Base-by-base conservation (phyloP, 805 yeast species). In the Jamesozyma hellenica region DNA sequence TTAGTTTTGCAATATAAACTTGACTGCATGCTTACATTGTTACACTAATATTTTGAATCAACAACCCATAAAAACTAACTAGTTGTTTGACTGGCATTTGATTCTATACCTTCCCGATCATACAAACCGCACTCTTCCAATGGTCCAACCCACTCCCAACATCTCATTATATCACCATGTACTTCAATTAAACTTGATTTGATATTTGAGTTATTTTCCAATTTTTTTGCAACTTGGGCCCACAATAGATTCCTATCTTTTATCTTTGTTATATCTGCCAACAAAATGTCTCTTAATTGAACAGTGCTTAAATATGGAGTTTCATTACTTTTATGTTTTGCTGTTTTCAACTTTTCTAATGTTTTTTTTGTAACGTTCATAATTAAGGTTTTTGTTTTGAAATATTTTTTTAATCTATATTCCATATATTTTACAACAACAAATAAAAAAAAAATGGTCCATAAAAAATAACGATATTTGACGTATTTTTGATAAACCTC, bases 131-230 rank as follows among this genome's bases (percentile, higher is more conserved):
- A 6, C 4, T 29, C 32, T 14, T 46, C 45, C 10, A 48, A 12
- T 2, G 60, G 60, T 9, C 78, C 75, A 28, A 78, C 70, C 95
- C 95, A 87, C 54, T 85, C 86, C 85, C 94, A 83, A 28, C 84
- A 84, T 53, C 77, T 77, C 71, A 82, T 75, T 44, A 87, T 82
- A 48, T 87, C 96, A 14, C 96, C 96, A 52, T 81, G 82, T 23
- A 79, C 70, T 55, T 87, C 96, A 41, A 75, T 61, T 40, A 79
- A 69, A 29, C 74, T 68, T 14, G 71, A 66, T 42, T 77, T 71
- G 11, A 87, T 74, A 51, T 79, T 80, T 17, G 82, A 65, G 55
- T 83, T 81, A 34, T 64, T 61, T 27, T 46, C 94, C 5, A 87
- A 71, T 26, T 62, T 65, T 16, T 60, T 60, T 34, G 69, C 64